Base-by-base conservation (phyloP, 176 grass and related monocot species). In the Triticum timopheevii region DNA sequence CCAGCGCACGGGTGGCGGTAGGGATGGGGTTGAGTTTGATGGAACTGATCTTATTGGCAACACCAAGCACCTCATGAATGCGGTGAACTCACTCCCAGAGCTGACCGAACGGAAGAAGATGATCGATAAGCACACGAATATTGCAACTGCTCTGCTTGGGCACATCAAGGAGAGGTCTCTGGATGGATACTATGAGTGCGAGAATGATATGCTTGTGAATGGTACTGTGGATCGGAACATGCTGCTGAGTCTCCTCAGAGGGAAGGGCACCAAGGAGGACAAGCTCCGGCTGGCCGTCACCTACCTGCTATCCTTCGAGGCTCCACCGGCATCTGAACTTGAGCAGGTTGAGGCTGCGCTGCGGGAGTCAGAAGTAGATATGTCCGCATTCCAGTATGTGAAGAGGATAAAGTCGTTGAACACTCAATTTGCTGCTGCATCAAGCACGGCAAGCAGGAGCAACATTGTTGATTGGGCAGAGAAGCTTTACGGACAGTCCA, bases 401-500 rank as follows among this genome's bases (percentile, higher is more conserved):
- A 98, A 98, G 86, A 95, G 92, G 65, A 87, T 95, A 80, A 97
- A 97, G 80, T 93, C 95, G 65, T 77, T 97, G 83, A 97, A 95
- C 78, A 83, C 90, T 13, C 90, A 91, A 38, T 98, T 98, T 77
- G 88, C 91, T 45, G 72, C 76, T 69, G 92, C 93, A 54, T 93
- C 93, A 62, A 93, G 88, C 59, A 93, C 91, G n/a, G 91, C 91
- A 82, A 98, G 88, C 79, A 88, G 87, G 80, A 92, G 84, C 79
- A 93, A 98, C 82, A 94, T 98, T 76, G 96, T 98, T 22, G 96
- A 98, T 85, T 98, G 96, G 96, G 96, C 96, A 30, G 96, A 98
- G 84, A 98, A 98, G 84, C 90, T 98, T 73, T 98, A 95, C 54
- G 96, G 96, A 11, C 95, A 95, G 70, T 95, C 95, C 69, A 86